These are phyloP conservation scores for Amauroascus niger DNA, from an alignment of 2,329 filamentous ascomycete genomes.

Conservation along the genomic window DNA sequence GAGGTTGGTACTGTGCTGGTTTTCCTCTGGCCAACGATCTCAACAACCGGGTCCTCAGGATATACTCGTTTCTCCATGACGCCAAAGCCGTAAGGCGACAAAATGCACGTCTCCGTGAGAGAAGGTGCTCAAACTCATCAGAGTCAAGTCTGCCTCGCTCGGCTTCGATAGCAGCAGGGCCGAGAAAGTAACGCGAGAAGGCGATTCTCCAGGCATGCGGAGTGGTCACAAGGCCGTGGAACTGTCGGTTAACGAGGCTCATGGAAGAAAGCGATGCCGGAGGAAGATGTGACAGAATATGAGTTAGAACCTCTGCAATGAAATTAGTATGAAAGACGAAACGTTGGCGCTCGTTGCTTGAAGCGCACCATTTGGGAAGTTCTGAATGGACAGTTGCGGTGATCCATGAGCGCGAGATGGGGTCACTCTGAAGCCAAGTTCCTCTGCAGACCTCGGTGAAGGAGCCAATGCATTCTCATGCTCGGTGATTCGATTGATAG, in stretches of 20 bases:
- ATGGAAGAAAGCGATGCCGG: conserved; percentile 74
- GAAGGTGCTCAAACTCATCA: conserved; percentile 47
- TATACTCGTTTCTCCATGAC: conserved; percentile 96
- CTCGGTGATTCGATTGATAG: conserved; percentile 44
- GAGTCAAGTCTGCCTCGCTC: conserved; percentile 36
- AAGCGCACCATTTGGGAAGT: conserved; percentile 12
- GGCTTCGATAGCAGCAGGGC: conserved; percentile 50
- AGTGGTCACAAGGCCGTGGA: conserved; percentile 77
- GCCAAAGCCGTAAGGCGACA: conserved; percentile 69
- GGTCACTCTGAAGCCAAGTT: conserved; percentile 45
- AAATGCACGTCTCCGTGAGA: conserved; percentile 68
- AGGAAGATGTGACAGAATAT: conserved; percentile 80
- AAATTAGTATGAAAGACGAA: conserved; percentile 1
- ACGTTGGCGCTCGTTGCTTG: conserved; percentile 19
- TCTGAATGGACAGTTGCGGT: conserved; percentile 13
- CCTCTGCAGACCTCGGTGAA: conserved; percentile 32
- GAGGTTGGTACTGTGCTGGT: conserved; percentile 48
- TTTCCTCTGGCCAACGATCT: conserved; percentile 75
- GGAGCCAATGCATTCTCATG: conserved; percentile 43
- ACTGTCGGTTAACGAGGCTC: conserved; percentile 75
- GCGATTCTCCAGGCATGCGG: conserved; percentile 90
- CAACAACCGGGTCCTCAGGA: conserved; percentile 73
- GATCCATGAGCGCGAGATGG: conserved; percentile 65
- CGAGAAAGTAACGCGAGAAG: conserved; percentile 83
- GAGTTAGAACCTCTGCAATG: conserved; percentile 71